A percentile compares a stretch with the other conserved stretches of the same genome.
phyloP scores from a whole-genome alignment of 805 yeast genomes.

The Kodamaea kaohsiungensis region DNA sequence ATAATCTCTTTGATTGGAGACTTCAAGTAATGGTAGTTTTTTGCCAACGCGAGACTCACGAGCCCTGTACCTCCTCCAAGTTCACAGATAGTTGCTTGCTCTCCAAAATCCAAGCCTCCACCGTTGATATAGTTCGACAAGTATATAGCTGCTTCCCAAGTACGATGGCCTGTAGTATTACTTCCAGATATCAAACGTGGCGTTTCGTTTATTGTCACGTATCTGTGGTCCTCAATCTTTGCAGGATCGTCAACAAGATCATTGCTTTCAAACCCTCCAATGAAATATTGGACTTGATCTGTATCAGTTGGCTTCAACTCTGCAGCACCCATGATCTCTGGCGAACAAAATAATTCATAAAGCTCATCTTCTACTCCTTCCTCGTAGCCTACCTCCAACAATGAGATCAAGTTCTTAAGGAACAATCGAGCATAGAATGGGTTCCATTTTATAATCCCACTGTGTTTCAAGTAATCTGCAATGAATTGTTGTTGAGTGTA shows the following conservation, averaged over 20 bases:
- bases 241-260: not conserved
- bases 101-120: constrained; percentile 14
- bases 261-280: constrained; percentile 23
- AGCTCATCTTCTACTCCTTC: constrained; percentile 40
- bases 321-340: constrained; percentile 28
- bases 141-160: constrained; percentile 91
- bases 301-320: constrained; percentile 38
- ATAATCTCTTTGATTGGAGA: constrained; percentile 28
- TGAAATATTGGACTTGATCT: constrained; percentile 39
- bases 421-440: constrained; percentile 52
- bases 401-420: constrained; percentile 41
- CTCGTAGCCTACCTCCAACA: constrained; percentile 27
- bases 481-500: constrained; percentile 1
- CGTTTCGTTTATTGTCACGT: constrained; percentile 50
- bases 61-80: constrained; percentile 92
- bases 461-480: not conserved
- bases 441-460: constrained; percentile 36
- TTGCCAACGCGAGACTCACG: constrained; percentile 53
- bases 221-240: constrained; percentile 16
- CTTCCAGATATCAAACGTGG: constrained; percentile 65
- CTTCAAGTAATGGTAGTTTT: constrained; percentile 18
- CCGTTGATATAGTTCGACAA: constrained; percentile 52
- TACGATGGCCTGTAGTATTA: constrained; percentile 88
- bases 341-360: constrained; percentile 42
- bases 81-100: constrained; percentile 53